Base-by-base conservation (phyloP, 2,329 filamentous ascomycete genomes). In the Hysterium pulicare region DNA sequence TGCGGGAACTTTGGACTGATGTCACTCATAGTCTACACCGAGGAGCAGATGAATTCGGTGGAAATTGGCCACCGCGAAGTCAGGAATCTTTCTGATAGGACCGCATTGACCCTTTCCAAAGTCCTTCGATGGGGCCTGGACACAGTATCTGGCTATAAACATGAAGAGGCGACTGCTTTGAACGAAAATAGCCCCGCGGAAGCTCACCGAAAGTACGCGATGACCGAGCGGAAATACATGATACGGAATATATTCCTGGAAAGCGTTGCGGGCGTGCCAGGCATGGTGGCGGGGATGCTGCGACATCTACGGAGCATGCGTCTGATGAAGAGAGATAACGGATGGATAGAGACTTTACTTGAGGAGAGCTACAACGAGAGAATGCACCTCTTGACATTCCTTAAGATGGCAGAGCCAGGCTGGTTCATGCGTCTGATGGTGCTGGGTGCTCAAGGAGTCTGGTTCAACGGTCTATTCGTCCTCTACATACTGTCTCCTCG, bases 261-360 rank as follows among this genome's bases (percentile, higher is more conserved):
- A 67, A 90, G 85, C 37, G 88, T 98, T 30, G 93, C 93, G 10
- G 93, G 90, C 24, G 93, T 97, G 0, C 93, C 93, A 0, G 93
- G 93, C 6, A 97, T 97, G 89, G 91, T 97, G 0, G 93, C 86
- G 0, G 93, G 90, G 17, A 96, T 95, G 87, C 75, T 97, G 13
- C 78, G 93, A 24, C 93, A 98, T 69, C 76, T 97, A 28, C 82
- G 86, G 61, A 90, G 84, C 51, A 78, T 97, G 58, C 78, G 91
- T 33, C 79, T 84, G 21, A 84, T 97, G 76, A 90, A 89, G 75
- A 77, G 91, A 42, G 91, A 97, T 65, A 95, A 97, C 56, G 93
- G 93, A 59, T 97, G 84, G 82, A 97, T 98, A 62, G 90, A 95
- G 69, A 91, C 87, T 0, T 74, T 95, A 7, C 78, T 95, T 1